Evolutionary conservation across 225 moss, liverwort and hornwort species (phyloP), one percentile per base, ranked within the genome.

Genomic region (Antitrichia curtipendula): DNA sequence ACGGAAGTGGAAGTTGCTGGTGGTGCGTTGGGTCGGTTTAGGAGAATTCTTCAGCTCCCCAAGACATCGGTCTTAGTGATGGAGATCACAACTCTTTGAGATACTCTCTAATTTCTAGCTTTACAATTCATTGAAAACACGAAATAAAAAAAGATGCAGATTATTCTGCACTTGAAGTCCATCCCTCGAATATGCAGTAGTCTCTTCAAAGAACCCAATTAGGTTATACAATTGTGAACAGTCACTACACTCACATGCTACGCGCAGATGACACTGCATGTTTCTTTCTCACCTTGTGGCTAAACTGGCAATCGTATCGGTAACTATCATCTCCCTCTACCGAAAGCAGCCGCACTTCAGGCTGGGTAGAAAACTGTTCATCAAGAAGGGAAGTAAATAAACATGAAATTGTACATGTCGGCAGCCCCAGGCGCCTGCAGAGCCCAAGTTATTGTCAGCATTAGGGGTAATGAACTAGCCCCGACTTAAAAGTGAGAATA

Each of bases 381-480:
- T 43, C 77, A 41, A 60, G 66, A 49, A 56, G 31, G 64, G 53
- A 83, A 49, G 84, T 74, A 53, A 87, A 76, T 59, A 45, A 86
- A 78, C 50, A 84, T 71, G 68, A 74, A 91, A 89, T 60, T 86
- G 74, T 89, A 83, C 91, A 84, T 59, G 66, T 41, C 59, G 81
- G 85, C 76, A 76, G 70, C 76, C 61, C 68, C 53, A 34, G 36
- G 65, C 24, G 57, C 53, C 75, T 65, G 71, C 27, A 84, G 74
- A 59, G 75, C 86, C 72, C 70, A 71, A 86, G 86, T 91, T 91
- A 91, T 86, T 91, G 78, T 88, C 54, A 88, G 82, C 85, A 73
- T 20, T 50, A 53, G 57, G 74, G 74, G 76, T 76, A 20, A 62
- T 86, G 63, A 82, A 69, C 80, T 50, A 80, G 57, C 65, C 78